These are phyloP conservation scores for Coemansia sp. DNA, from an alignment of 192 early-diverging fungal genomes.

Conservation along the genomic window DNA sequence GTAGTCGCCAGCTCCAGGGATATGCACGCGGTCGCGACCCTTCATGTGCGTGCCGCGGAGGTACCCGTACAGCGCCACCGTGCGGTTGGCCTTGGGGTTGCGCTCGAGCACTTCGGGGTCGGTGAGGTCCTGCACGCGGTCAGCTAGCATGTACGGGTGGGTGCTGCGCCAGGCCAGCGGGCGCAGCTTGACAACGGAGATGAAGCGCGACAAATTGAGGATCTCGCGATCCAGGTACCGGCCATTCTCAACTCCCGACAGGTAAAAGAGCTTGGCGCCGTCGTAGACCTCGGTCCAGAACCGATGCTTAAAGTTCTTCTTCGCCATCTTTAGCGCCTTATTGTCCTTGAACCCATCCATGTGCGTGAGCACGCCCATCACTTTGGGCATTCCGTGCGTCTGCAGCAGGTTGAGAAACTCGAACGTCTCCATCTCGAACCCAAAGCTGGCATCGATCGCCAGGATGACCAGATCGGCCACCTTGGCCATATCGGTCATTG, in stretches of 20 bases:
- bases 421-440: slow-evolving; percentile 99
- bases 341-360: slow-evolving; percentile 95
- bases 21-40: slow-evolving; percentile 82
- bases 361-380: slow-evolving; percentile 98
- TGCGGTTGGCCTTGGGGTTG: slow-evolving; percentile 87
- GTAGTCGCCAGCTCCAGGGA: slow-evolving; percentile 94
- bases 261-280: slow-evolving; percentile 97
- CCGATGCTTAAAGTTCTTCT: slow-evolving; percentile 95
- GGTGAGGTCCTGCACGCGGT: slow-evolving; percentile 96
- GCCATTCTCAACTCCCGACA: slow-evolving; percentile 95
- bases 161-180: slow-evolving; percentile 96
- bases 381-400: slow-evolving; percentile 94
- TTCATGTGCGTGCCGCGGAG: slow-evolving; percentile 95
- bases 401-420: slow-evolving; percentile 98
- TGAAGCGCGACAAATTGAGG: slow-evolving; percentile 92
- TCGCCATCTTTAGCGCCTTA: slow-evolving; percentile 83
- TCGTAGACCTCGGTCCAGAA: slow-evolving; percentile 99
- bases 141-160: slow-evolving; percentile 97
- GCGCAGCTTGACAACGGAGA: slow-evolving; percentile 98
- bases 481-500: slow-evolving; percentile 97
- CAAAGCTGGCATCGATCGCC: slow-evolving; percentile 95
- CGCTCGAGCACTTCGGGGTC: slow-evolving; percentile 80
- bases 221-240: slow-evolving; percentile 93
- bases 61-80: slow-evolving; percentile 94
- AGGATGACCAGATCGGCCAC: slow-evolving; percentile 94